Conservation (phyloP, 805 yeast genomes). For the Grigorovia transvaalensis region DNA sequence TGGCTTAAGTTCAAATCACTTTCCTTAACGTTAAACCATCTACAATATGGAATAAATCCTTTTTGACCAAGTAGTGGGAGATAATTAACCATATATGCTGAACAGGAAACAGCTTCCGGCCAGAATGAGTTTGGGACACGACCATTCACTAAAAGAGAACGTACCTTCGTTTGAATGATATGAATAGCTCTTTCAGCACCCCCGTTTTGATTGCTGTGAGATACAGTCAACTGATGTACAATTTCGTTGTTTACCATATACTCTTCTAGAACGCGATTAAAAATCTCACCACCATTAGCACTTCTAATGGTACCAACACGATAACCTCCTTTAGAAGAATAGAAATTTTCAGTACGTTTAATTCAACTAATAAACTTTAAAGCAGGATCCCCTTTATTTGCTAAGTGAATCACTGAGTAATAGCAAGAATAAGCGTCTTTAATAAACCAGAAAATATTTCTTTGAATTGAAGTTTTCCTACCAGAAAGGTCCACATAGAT, state of each 20-base stretch:
- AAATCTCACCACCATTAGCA: slow-evolving; percentile 8
- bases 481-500: no score
- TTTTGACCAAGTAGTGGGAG: neutral
- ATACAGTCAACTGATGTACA: slow-evolving; percentile 8
- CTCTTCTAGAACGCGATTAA: neutral
- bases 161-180: slow-evolving; percentile 6
- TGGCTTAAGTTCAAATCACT: no score
- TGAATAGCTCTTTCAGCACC: slow-evolving; percentile 10
- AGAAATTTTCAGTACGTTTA: slow-evolving; percentile 2
- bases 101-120: slow-evolving; percentile 9
- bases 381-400: no score
- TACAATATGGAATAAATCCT: no score
- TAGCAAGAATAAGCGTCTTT: no score
- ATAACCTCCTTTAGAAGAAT: slow-evolving; percentile 2
- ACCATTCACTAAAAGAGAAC: slow-evolving; percentile 5
- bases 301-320: slow-evolving; percentile 4
- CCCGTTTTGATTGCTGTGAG: slow-evolving; percentile 12
- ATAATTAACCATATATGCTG: slow-evolving; percentile 7
- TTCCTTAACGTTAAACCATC: no score
- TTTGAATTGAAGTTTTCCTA: no score
- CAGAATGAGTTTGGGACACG: slow-evolving; percentile 8
- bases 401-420: no score
- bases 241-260: slow-evolving; percentile 3
- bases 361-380: slow-evolving; percentile 3
- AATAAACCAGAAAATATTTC: no score